phyloP scores from a whole-genome alignment of 805 yeast species.

The Ogataea naganishii region DNA sequence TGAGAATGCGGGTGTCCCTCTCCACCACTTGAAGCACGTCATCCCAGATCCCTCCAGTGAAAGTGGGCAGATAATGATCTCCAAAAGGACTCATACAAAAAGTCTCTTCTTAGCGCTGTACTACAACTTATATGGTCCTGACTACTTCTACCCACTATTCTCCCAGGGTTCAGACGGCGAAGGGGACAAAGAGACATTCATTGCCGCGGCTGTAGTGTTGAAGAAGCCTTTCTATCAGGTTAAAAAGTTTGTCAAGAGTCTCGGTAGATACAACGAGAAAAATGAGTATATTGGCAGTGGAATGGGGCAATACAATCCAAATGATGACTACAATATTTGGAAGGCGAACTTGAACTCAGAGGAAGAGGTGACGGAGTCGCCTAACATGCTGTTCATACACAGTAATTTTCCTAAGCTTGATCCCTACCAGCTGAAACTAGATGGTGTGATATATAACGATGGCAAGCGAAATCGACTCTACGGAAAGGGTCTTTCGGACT shows the following conservation, averaged over 20 bases:
- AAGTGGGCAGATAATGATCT: conserved; percentile 55
- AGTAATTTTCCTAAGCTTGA: conserved; percentile 62
- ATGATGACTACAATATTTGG: conserved; percentile 40
- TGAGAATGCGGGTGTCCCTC: conserved; percentile 29
- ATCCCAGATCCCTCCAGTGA: conserved; percentile 59
- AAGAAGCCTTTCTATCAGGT: conserved; percentile 52
- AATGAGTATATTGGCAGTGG: conserved; percentile 55
- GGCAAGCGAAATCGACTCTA: conserved; percentile 47
- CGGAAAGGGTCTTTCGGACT: conserved; percentile 44
- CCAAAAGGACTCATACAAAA: conserved; percentile 45
- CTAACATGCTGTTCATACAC: conserved; percentile 44
- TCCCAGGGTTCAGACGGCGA: conserved; percentile 42
- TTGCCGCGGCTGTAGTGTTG: conserved; percentile 52
- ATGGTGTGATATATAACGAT: conserved; percentile 30
- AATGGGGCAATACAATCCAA: conserved; percentile 70
- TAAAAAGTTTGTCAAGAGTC: conserved; percentile 43
- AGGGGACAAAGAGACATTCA: conserved; percentile 54
- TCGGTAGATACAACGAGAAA: conserved; percentile 37
- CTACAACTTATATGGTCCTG: conserved; percentile 54
- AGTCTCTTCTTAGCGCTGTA: conserved; percentile 47
- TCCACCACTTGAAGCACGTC: conserved; percentile 51
- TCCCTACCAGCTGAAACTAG: conserved; percentile 44
- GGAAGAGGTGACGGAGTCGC: conserved; percentile 14
- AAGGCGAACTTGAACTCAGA: conserved; percentile 13
- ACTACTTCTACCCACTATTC: conserved; percentile 43